Conservation (phyloP, 108 stramenopile species). For the Discostella stelligeroides region DNA sequence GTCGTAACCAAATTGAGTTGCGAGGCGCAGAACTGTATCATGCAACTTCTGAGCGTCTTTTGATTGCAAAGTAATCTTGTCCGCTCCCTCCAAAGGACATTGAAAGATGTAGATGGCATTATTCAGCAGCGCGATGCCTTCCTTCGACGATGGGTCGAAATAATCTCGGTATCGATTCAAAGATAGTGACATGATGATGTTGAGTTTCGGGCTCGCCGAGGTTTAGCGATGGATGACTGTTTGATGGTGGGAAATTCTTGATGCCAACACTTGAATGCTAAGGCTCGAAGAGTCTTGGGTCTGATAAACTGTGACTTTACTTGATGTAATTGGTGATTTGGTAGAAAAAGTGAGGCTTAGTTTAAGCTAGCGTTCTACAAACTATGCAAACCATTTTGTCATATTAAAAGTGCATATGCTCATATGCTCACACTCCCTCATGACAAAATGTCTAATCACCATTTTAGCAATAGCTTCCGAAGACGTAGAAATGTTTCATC, state of each 20-base stretch:
- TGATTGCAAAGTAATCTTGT: background rate
- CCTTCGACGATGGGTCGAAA: background rate
- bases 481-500: background rate
- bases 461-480: background rate
- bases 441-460: background rate
- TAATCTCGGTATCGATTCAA: background rate
- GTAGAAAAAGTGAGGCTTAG: no score
- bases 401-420: background rate
- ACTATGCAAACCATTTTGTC: no score
- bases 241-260: no score
- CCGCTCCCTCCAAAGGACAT: background rate
- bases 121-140: background rate
- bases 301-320: no score
- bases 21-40: background rate
- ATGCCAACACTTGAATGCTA: no score
- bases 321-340: no score
- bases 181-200: background rate
- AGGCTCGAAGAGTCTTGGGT: no score
- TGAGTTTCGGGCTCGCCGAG: no score
- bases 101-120: background rate
- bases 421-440: slow-evolving; percentile 7
- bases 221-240: no score
- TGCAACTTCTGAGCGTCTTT: background rate
- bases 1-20: no score
- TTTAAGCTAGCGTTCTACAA: no score